Conservation (phyloP, 2,329 filamentous ascomycete species). For the Fusarium longipes region DNA sequence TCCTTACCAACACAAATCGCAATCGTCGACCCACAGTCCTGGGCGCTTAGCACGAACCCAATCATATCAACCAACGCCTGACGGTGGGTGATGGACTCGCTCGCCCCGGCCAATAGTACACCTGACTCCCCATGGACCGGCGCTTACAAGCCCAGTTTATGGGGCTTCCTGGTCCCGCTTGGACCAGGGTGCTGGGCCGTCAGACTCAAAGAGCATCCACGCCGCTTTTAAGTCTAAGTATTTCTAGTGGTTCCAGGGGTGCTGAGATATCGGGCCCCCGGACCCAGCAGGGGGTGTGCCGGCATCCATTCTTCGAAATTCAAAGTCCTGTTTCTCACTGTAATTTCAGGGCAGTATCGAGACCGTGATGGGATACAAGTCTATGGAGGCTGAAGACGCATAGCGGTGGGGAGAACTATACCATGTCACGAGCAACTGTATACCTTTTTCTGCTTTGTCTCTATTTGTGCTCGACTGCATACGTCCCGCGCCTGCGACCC, state of each 20-base stretch:
- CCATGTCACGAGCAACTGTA: slow-evolving; percentile 2
- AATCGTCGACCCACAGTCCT: slow-evolving; percentile 40
- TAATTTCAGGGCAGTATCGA: not conserved
- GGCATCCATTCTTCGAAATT: slow-evolving; percentile 20
- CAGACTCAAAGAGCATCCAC: slow-evolving; percentile 20
- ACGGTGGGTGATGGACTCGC: slow-evolving; percentile 50
- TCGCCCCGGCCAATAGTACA: slow-evolving; percentile 46
- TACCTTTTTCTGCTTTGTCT: slow-evolving; percentile 15
- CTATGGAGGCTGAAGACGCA: not conserved
- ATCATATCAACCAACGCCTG: slow-evolving; percentile 46
- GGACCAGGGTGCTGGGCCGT: slow-evolving; percentile 47
- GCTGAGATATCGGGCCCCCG: slow-evolving; percentile 1
- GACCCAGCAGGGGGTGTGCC: slow-evolving; percentile 22
- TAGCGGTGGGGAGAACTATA: slow-evolving; percentile 1
- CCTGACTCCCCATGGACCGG: slow-evolving; percentile 41
- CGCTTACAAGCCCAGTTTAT: slow-evolving; percentile 49
- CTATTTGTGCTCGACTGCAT: slow-evolving; percentile 27
- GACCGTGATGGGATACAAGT: not conserved
- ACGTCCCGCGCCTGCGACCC: slow-evolving; percentile 38
- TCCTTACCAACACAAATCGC: slow-evolving; percentile 32
- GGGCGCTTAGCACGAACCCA: slow-evolving; percentile 52
- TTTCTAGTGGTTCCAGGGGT: slow-evolving; percentile 20
- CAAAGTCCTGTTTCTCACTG: slow-evolving; percentile 3
- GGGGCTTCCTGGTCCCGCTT: slow-evolving; percentile 19
- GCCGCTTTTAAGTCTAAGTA: slow-evolving; percentile 43